These are phyloP conservation scores for Lupinus albus DNA, from an alignment of 306 rosid genomes.

Conservation along the genomic window DNA sequence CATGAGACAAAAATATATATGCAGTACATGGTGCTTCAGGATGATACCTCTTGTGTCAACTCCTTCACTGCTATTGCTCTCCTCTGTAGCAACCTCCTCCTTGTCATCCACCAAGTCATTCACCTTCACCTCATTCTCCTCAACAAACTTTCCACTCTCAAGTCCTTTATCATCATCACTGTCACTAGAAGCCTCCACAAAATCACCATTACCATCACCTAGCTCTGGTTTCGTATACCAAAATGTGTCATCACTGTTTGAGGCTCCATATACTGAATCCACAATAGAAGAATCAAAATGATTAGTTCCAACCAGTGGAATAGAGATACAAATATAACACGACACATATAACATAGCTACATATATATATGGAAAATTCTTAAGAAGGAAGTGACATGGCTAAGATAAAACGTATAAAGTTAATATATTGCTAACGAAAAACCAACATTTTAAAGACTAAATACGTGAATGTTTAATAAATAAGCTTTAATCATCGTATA, in stretches of 20 bases:
- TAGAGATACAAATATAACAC: too few species aligned
- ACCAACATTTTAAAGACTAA: neutral
- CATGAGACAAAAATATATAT: too few species aligned
- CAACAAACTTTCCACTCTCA: slow-evolving; percentile 31
- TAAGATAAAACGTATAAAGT: neutral
- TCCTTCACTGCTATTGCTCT: slow-evolving; percentile 32
- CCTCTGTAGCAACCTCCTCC: slow-evolving; percentile 6
- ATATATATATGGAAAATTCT: neutral
- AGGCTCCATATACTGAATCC: slow-evolving; percentile 24
- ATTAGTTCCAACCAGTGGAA: neutral
- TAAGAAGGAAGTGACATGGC: neutral
- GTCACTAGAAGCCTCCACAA: too few species aligned
- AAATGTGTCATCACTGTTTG: slow-evolving; percentile 22
- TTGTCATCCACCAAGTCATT: slow-evolving; percentile 28
- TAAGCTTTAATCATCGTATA: neutral
- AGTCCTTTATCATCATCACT: slow-evolving; percentile 8
- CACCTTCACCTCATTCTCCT: slow-evolving; percentile 27
- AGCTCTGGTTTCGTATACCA: slow-evolving; percentile 1
- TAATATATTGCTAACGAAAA: too few species aligned
- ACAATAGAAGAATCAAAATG: slow-evolving; percentile 19
- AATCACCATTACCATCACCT: neutral
- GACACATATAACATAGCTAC: neutral
- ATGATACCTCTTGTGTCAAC: slow-evolving; percentile 9
- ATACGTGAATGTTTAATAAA: neutral
- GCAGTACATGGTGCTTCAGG: neutral